phyloP scores from a whole-genome alignment of 805 yeast species.

The Lipomyces yamanashiensis region DNA sequence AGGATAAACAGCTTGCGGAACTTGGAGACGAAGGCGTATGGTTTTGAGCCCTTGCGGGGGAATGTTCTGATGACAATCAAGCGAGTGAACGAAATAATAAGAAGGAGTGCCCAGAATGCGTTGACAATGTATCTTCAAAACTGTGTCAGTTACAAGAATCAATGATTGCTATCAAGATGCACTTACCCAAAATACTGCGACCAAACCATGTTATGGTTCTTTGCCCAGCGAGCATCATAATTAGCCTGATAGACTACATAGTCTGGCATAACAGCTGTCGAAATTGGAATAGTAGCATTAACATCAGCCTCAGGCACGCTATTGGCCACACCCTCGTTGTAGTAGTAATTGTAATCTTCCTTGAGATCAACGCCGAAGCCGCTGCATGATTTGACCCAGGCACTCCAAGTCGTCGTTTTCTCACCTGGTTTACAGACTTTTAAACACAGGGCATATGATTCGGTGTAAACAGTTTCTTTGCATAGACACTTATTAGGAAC shows the following conservation, averaged over 20 bases:
- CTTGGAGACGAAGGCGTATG: conserved; percentile 7
- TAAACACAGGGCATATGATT: conserved; percentile 26
- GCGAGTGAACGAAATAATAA: conserved; percentile 10
- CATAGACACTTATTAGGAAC: conserved; percentile 23
- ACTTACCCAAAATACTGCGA: conserved; percentile 27
- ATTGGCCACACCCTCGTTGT: conserved; percentile 11
- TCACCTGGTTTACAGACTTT: conserved; percentile 14
- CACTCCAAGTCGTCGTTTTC: conserved; percentile 8
- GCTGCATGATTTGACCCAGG: conserved; percentile 12
- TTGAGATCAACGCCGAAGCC: conserved; percentile 14
- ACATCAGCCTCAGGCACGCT: conserved; percentile 3
- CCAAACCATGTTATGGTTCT: conserved; percentile 17
- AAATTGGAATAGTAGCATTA: conserved; percentile 14
- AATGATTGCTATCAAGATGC: too few species aligned
- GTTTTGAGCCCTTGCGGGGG: conserved; percentile 20
- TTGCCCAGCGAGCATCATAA: conserved; percentile 13
- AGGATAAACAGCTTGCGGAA: conserved; percentile 39
- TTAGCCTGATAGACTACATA: background rate
- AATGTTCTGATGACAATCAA: conserved; percentile 1
- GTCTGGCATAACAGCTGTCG: conserved; percentile 15
- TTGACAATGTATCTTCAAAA: conserved; percentile 20
- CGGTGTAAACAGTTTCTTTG: conserved; percentile 15
- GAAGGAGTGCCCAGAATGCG: conserved; percentile 29
- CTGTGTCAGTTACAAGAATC: background rate
- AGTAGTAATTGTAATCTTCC: conserved; percentile 10